These are phyloP conservation scores for Clarkia xantiana DNA, from an alignment of 345 rosid species.

Conservation along the genomic window DNA sequence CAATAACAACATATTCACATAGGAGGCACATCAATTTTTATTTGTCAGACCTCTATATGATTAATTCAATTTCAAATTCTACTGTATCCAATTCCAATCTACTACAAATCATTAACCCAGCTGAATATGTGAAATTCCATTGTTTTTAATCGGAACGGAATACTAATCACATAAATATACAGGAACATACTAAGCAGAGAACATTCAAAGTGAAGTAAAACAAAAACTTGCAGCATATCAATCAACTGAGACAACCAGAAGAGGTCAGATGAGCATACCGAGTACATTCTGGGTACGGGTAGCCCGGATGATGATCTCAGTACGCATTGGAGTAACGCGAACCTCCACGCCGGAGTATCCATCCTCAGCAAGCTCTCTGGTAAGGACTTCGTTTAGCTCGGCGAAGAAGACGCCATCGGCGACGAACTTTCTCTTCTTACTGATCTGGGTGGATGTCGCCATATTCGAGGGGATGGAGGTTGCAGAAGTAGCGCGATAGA, in stretches of 20 bases:
- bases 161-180: too few relatives aligned
- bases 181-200: too few relatives aligned
- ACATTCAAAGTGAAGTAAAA: too few relatives aligned
- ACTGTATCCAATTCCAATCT: too few relatives aligned
- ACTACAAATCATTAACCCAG: too few relatives aligned
- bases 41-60: too few relatives aligned
- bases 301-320: conserved; percentile 75
- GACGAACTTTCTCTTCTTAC: conserved; percentile 78
- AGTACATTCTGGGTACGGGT: conserved; percentile 81
- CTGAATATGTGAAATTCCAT: too few relatives aligned
- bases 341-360: conserved; percentile 88
- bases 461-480: too few relatives aligned
- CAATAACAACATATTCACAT: neutral
- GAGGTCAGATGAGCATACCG: conserved; percentile 17
- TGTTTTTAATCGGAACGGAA: too few relatives aligned
- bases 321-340: conserved; percentile 65
- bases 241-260: neutral
- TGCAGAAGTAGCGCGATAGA: too few relatives aligned
- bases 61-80: too few relatives aligned
- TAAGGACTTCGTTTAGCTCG: conserved; percentile 57
- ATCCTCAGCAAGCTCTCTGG: conserved; percentile 71
- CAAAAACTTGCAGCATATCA: neutral
- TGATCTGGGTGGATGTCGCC: conserved; percentile 31
- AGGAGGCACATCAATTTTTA: too few relatives aligned
- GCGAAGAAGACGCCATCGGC: conserved; percentile 77